A percentile compares a stretch with the other conserved stretches of the same genome.
Evolutionary conservation across 192 early-diverging fungal genomes (phyloP).

Genomic region (Coemansia erecta): DNA sequence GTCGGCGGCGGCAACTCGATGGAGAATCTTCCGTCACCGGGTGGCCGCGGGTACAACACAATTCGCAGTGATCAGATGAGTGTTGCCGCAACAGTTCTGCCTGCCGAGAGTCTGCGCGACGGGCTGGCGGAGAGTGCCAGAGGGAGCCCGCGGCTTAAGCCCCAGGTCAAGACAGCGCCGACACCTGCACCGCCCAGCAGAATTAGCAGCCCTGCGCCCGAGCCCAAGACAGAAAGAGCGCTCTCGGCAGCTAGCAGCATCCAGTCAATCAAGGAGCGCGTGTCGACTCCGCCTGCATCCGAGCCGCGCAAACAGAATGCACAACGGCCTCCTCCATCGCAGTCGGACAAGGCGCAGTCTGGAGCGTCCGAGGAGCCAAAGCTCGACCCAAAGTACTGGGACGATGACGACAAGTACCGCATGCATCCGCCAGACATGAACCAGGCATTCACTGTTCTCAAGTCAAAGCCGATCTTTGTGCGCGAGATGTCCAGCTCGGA

Average conservation of each 20-base stretch:
- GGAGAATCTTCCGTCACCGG: slow-evolving; percentile 26
- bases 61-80: slow-evolving; percentile 39
- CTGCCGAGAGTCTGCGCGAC: slow-evolving; percentile 28
- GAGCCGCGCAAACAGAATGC: slow-evolving; percentile 2
- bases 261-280: no score
- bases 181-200: slow-evolving; percentile 2
- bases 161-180: slow-evolving; percentile 1
- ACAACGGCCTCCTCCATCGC: slow-evolving; percentile 7
- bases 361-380: not conserved
- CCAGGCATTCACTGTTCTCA: slow-evolving; percentile 48
- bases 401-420: slow-evolving; percentile 43
- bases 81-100: slow-evolving; percentile 34
- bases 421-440: slow-evolving; percentile 49
- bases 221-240: not conserved
- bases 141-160: slow-evolving; percentile 5
- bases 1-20: slow-evolving; percentile 49
- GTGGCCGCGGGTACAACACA: slow-evolving; percentile 20
- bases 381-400: slow-evolving; percentile 44
- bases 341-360: not conserved
- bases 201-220: not conserved
- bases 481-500: slow-evolving; percentile 46
- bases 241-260: no score
- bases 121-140: not conserved
- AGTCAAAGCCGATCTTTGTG: slow-evolving; percentile 46
- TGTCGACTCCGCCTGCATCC: not conserved